A percentile compares a stretch with the other conserved stretches of the same genome.
Evolutionary conservation across 2,329 filamentous ascomycete species (phyloP).

Genomic region (Colletotrichum acutatum): DNA sequence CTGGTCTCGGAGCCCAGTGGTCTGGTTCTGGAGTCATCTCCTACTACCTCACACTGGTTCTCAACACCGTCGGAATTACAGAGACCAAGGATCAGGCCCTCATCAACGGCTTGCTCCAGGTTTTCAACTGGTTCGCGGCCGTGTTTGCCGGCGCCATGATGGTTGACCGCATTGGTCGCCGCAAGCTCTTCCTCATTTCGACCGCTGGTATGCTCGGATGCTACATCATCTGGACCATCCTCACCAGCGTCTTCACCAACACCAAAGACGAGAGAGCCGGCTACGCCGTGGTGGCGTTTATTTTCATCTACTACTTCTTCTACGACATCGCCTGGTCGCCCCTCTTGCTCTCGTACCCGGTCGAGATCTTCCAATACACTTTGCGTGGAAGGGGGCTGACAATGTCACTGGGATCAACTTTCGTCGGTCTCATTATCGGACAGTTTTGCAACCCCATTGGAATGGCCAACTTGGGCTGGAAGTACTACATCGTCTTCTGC

Average conservation of each 20-base stretch:
- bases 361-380: slow-evolving; percentile 37
- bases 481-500: slow-evolving; percentile 40
- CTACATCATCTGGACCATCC: slow-evolving; percentile 42
- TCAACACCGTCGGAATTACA: slow-evolving; percentile 44
- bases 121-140: slow-evolving; percentile 29
- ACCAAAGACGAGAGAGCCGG: slow-evolving; percentile 26
- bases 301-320: slow-evolving; percentile 37
- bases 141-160: slow-evolving; percentile 49
- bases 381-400: slow-evolving; percentile 36
- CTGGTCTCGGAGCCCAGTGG: slow-evolving; percentile 44
- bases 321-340: slow-evolving; percentile 37
- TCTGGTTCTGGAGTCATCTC: slow-evolving; percentile 46
- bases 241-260: slow-evolving; percentile 13
- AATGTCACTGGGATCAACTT: slow-evolving; percentile 34
- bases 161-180: slow-evolving; percentile 50
- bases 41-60: slow-evolving; percentile 50
- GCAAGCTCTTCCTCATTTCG: slow-evolving; percentile 58
- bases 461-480: slow-evolving; percentile 44
- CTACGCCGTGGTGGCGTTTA: slow-evolving; percentile 36
- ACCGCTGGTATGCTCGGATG: slow-evolving; percentile 41
- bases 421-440: slow-evolving; percentile 42
- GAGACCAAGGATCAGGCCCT: slow-evolving; percentile 48
- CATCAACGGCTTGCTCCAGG: slow-evolving; percentile 49
- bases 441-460: slow-evolving; percentile 58
- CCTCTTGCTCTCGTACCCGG: slow-evolving; percentile 32